A percentile compares a stretch with the other conserved stretches of the same genome.
These are phyloP conservation scores for Acanthamoeba sp. DNA, from an alignment of 208 protist species.

Conservation along the genomic window DNA sequence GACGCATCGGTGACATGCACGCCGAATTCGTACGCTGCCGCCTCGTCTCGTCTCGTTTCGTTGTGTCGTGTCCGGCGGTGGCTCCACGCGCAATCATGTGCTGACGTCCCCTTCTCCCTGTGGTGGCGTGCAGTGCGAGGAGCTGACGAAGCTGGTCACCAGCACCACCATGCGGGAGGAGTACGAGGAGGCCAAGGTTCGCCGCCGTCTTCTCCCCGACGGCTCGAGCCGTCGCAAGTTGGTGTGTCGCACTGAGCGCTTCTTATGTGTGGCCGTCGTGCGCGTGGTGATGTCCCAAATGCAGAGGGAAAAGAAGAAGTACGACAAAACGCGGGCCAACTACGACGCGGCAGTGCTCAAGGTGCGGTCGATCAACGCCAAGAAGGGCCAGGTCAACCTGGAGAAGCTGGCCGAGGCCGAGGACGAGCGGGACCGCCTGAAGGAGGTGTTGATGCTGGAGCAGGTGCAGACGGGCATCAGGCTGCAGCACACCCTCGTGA, in stretches of 20 bases:
- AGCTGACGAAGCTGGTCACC: slow-evolving; percentile 52
- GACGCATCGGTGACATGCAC: slow-evolving; percentile 29
- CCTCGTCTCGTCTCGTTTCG: too few species aligned
- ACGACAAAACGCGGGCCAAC: slow-evolving; percentile 66
- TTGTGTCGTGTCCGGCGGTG: too few species aligned
- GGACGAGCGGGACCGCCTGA: slow-evolving; percentile 62
- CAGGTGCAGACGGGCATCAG: slow-evolving; percentile 70
- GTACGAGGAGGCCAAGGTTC: slow-evolving; percentile 68
- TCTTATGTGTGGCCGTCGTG: background rate
- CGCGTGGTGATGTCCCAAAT: background rate
- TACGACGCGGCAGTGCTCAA: slow-evolving; percentile 73
- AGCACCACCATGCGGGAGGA: slow-evolving; percentile 57
- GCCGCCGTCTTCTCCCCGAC: background rate
- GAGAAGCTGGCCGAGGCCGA: slow-evolving; percentile 68
- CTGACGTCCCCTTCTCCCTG: too few species aligned
- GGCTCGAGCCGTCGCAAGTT: too few species aligned
- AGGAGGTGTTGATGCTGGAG: slow-evolving; percentile 67
- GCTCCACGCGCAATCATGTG: background rate
- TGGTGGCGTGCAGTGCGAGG: slow-evolving; percentile 13
- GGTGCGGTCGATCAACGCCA: slow-evolving; percentile 67
- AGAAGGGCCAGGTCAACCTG: slow-evolving; percentile 72
- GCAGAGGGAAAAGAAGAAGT: slow-evolving; percentile 71
- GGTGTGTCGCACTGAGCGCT: too few species aligned
- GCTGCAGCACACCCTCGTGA: slow-evolving; percentile 66
- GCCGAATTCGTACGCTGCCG: slow-evolving; percentile 57